These are phyloP conservation scores for Colletotrichum incanum DNA, from an alignment of 2,329 filamentous ascomycete genomes.

Conservation along the genomic window DNA sequence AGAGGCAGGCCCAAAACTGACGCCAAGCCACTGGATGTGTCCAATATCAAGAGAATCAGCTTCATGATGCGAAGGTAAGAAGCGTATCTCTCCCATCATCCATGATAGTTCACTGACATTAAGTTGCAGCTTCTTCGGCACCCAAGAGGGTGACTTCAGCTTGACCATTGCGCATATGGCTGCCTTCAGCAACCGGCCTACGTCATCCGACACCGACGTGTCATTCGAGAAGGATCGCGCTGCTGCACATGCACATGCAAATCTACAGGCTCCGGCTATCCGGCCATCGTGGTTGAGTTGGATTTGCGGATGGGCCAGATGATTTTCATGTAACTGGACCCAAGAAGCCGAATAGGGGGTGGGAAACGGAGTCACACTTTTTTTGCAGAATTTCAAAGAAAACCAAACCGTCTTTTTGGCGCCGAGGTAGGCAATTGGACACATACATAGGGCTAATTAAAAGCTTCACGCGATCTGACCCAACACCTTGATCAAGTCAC, in stretches of 20 bases:
- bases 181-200: slow-evolving; percentile 32
- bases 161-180: slow-evolving; percentile 60
- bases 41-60: slow-evolving; percentile 76
- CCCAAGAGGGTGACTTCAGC: slow-evolving; percentile 79
- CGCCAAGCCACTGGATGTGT: slow-evolving; percentile 71
- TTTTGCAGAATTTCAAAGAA: background rate
- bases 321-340: background rate
- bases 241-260: background rate
- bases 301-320: slow-evolving; percentile 36
- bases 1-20: slow-evolving; percentile 77
- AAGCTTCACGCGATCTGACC: slow-evolving; percentile 72
- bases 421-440: background rate
- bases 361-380: too few relatives aligned
- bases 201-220: slow-evolving; percentile 7
- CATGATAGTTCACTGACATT: slow-evolving; percentile 41
- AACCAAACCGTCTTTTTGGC: background rate
- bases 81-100: background rate
- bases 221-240: slow-evolving; percentile 19
- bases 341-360: background rate
- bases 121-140: slow-evolving; percentile 77
- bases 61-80: slow-evolving; percentile 86
- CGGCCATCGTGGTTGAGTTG: slow-evolving; percentile 30
- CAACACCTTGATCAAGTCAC: slow-evolving; percentile 91
- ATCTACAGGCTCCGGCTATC: background rate
- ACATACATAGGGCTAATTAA: background rate